Evolutionary conservation across 192 early-diverging fungal species (phyloP).

Genomic region (Podila horticola): DNA sequence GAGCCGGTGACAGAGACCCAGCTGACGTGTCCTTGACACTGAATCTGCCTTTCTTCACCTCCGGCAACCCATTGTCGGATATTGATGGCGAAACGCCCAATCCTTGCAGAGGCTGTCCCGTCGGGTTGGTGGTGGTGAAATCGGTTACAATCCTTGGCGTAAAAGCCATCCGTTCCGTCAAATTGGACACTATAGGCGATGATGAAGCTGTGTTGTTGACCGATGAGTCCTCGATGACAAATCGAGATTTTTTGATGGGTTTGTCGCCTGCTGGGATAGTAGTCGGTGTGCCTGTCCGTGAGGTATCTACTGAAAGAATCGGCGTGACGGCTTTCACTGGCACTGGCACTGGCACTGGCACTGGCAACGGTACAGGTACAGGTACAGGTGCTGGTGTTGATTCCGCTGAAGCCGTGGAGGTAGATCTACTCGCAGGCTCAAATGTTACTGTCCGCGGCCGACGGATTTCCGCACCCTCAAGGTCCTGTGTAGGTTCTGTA

Average conservation of each 20-base stretch:
- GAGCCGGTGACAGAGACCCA: slow-evolving; percentile 12
- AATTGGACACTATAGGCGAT: slow-evolving; percentile 3
- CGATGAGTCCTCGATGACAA: slow-evolving; percentile 44
- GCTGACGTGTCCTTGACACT: slow-evolving; percentile 60
- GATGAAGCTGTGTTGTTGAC: not conserved
- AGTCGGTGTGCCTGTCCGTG: not conserved
- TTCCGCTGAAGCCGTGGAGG: slow-evolving; percentile 3
- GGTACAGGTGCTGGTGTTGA: not conserved
- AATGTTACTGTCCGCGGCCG: slow-evolving; percentile 16
- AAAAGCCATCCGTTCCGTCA: not conserved
- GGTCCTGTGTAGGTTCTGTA: not conserved
- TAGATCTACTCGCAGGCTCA: not conserved
- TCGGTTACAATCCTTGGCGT: slow-evolving; percentile 13
- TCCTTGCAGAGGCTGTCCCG: slow-evolving; percentile 25
- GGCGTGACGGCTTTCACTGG: not conserved
- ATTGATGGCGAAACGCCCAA: slow-evolving; percentile 7
- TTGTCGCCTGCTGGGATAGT: not conserved
- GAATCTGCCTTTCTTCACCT: slow-evolving; percentile 77
- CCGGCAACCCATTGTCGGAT: slow-evolving; percentile 14
- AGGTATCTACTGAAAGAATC: not conserved
- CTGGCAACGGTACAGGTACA: no score
- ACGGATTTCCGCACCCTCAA: not conserved
- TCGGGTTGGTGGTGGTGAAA: not conserved
- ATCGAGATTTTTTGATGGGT: slow-evolving; percentile 54
- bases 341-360: no score